Conservation (phyloP, 768 basidiomycete species). For the Leccinum subtestaceum region DNA sequence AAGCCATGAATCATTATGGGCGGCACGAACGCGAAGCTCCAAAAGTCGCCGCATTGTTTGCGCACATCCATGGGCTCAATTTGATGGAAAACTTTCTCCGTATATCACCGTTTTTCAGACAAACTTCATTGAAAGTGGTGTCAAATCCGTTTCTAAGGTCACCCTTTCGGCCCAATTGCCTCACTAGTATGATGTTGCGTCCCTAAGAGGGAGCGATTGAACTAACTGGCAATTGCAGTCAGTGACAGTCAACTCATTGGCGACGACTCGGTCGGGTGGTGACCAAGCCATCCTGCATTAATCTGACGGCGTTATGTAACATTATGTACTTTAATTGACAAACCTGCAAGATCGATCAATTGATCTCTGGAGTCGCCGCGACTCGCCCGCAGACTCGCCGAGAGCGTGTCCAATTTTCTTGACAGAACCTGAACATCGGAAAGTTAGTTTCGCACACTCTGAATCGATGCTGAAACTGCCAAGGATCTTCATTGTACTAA, state of each 20-base stretch:
- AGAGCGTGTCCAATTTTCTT: neutral
- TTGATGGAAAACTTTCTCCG: too few relatives aligned
- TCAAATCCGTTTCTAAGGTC: too few relatives aligned
- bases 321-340: neutral
- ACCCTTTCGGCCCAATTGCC: too few relatives aligned
- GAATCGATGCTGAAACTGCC: neutral
- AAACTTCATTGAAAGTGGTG: neutral
- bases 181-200: too few relatives aligned
- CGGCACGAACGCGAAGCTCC: too few relatives aligned
- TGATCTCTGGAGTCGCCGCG: neutral
- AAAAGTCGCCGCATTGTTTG: too few relatives aligned
- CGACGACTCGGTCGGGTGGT: neutral
- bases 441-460: neutral
- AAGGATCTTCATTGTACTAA: too few relatives aligned
- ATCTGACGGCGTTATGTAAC: neutral
- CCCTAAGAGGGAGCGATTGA: too few relatives aligned
- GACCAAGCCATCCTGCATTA: neutral
- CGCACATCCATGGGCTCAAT: too few relatives aligned
- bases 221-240: too few relatives aligned
- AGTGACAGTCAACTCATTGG: too few relatives aligned
- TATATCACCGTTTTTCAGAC: neutral
- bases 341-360: neutral
- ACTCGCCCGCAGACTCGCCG: neutral
- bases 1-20: too few relatives aligned
- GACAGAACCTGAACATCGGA: neutral